A percentile compares a stretch with the other conserved stretches of the same genome.
These are phyloP conservation scores for Tolypocladium inflatum DNA, from an alignment of 2,329 filamentous ascomycete genomes.

Conservation along the genomic window DNA sequence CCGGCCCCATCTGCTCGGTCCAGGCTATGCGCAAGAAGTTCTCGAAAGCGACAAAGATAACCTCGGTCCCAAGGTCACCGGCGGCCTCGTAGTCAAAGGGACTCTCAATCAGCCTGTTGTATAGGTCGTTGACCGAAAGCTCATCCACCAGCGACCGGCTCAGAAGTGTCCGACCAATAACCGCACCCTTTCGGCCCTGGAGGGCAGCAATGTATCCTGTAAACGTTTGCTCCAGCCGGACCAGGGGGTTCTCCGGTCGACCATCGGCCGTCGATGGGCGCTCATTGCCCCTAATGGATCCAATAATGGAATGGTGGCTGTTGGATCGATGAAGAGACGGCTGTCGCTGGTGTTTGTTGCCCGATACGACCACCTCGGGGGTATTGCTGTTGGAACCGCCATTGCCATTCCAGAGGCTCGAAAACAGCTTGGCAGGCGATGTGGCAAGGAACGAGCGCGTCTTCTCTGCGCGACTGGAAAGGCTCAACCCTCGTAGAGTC, in stretches of 20 bases:
- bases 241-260: constrained; percentile 53
- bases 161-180: constrained; percentile 68
- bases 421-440: constrained; percentile 88
- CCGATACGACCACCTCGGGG: constrained; percentile 13
- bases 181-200: constrained; percentile 77
- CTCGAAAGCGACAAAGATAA: constrained; percentile 86
- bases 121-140: constrained; percentile 76
- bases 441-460: constrained; percentile 61
- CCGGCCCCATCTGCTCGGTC: constrained; percentile 77
- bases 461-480: constrained; percentile 54
- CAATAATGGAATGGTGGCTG: constrained; percentile 45
- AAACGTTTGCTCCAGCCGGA: constrained; percentile 75
- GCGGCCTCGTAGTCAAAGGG: constrained; percentile 69
- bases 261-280: constrained; percentile 33
- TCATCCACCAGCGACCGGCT: constrained; percentile 64
- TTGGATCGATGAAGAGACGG: constrained; percentile 31
- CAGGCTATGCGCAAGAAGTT: constrained; percentile 85
- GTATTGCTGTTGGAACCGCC: constrained; percentile 38
- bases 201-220: constrained; percentile 74
- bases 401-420: constrained; percentile 64
- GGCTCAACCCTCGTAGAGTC: constrained; percentile 59
- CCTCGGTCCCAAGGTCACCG: constrained; percentile 68
- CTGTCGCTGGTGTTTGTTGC: constrained; percentile 30
- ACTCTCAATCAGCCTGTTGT: constrained; percentile 78
- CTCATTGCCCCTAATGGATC: constrained; percentile 39